These are phyloP conservation scores for Dendrocalamus sinicus DNA, from an alignment of 176 grass and related monocot genomes.

Conservation along the genomic window DNA sequence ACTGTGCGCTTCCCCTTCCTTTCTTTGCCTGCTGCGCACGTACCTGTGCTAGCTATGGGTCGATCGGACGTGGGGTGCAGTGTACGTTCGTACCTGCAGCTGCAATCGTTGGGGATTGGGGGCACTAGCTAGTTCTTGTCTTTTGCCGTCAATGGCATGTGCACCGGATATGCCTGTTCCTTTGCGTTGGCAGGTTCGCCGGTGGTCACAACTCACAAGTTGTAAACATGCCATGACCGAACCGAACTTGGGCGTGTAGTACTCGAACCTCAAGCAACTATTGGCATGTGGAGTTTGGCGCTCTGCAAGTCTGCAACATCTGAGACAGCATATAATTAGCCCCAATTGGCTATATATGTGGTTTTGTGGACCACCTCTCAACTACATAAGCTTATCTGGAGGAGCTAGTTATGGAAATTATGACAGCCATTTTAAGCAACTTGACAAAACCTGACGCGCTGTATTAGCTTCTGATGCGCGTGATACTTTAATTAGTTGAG, in stretches of 20 bases:
- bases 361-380: not conserved
- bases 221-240: not conserved
- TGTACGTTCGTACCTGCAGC: not conserved
- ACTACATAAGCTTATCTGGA: not conserved
- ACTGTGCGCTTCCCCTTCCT: not conserved
- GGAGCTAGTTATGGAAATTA: not conserved
- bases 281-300: not conserved
- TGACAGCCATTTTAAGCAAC: not conserved
- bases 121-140: slow-evolving; percentile 24
- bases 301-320: not conserved
- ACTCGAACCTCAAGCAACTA: not conserved
- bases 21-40: not conserved
- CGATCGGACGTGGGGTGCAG: not conserved
- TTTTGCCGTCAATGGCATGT: slow-evolving; percentile 22
- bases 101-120: not conserved
- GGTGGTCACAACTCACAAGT: not conserved
- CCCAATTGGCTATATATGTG: not conserved
- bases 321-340: not conserved
- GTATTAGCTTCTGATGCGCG: not conserved
- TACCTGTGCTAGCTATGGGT: too few species aligned
- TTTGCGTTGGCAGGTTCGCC: not conserved
- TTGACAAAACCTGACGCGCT: not conserved
- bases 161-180: slow-evolving; percentile 18
- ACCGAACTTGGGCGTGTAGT: not conserved
- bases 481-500: not conserved